phyloP scores from a whole-genome alignment of 2,329 filamentous ascomycete genomes.

The Fusarium palustre region DNA sequence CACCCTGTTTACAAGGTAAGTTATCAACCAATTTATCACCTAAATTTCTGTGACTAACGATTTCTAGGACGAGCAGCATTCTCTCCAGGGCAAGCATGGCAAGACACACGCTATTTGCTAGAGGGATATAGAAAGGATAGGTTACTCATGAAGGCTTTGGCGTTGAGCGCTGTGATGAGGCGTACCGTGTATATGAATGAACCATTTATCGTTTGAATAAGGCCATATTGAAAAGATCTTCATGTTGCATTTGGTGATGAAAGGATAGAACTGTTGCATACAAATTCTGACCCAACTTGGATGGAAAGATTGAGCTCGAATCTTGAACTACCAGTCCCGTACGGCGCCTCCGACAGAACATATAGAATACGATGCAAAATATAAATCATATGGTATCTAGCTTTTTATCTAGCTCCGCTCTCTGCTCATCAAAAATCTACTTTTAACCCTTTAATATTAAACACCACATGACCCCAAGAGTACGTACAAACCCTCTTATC shows the following conservation, averaged over 20 bases:
- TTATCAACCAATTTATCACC: background rate
- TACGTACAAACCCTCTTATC: slow-evolving; percentile 37
- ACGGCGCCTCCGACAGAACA: background rate
- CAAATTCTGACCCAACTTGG: background rate
- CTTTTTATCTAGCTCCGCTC: slow-evolving; percentile 31
- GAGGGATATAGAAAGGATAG: slow-evolving; percentile 23
- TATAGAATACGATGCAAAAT: background rate
- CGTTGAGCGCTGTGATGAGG: slow-evolving; percentile 38
- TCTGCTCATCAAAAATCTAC: slow-evolving; percentile 16
- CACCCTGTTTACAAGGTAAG: slow-evolving; percentile 61
- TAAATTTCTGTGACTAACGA: background rate
- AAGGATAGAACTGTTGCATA: too few species aligned
- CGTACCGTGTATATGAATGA: slow-evolving; percentile 20
- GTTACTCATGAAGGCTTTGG: slow-evolving; percentile 26
- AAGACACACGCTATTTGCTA: slow-evolving; percentile 93
- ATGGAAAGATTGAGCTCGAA: background rate
- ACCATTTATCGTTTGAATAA: slow-evolving; percentile 20
- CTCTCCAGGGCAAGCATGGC: slow-evolving; percentile 86
- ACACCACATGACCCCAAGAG: background rate
- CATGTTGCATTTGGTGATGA: background rate
- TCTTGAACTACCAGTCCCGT: background rate
- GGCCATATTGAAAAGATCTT: background rate
- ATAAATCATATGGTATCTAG: slow-evolving; percentile 37
- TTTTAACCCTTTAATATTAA: slow-evolving; percentile 7
- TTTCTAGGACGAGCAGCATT: slow-evolving; percentile 79